These are phyloP conservation scores for Phycomyces nitens DNA, from an alignment of 192 early-diverging fungal species.

Conservation along the genomic window DNA sequence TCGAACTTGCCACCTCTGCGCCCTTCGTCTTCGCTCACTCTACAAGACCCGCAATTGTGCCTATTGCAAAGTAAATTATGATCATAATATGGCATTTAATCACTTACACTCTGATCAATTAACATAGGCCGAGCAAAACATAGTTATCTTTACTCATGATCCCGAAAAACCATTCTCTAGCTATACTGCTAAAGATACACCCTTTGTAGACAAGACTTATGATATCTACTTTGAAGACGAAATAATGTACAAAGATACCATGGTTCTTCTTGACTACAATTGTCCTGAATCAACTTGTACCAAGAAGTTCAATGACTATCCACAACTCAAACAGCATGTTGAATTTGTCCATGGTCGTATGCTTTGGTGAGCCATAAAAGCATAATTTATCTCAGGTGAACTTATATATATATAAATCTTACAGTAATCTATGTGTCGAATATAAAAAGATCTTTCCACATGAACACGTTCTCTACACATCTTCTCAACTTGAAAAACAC, in stretches of 20 bases:
- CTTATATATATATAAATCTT: not conserved
- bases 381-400: not conserved
- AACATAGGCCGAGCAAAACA: slow-evolving; percentile 65
- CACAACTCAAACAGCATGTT: slow-evolving; percentile 82
- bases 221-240: slow-evolving; percentile 75
- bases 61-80: slow-evolving; percentile 76
- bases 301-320: slow-evolving; percentile 69
- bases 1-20: slow-evolving; percentile 86
- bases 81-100: too few relatives aligned
- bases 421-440: slow-evolving; percentile 83
- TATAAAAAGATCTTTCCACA: slow-evolving; percentile 92
- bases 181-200: slow-evolving; percentile 47
- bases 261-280: slow-evolving; percentile 75
- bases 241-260: slow-evolving; percentile 70
- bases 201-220: slow-evolving; percentile 61
- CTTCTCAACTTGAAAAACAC: slow-evolving; percentile 71
- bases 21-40: slow-evolving; percentile 80
- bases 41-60: slow-evolving; percentile 85
- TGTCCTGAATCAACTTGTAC: slow-evolving; percentile 83
- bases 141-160: slow-evolving; percentile 74
- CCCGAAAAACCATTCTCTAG: slow-evolving; percentile 53
- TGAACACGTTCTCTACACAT: slow-evolving; percentile 85
- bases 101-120: not conserved
- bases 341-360: slow-evolving; percentile 64
- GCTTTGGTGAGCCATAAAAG: slow-evolving; percentile 62